phyloP scores from a whole-genome alignment of 768 basidiomycete genomes.

The Trametes cubensis region DNA sequence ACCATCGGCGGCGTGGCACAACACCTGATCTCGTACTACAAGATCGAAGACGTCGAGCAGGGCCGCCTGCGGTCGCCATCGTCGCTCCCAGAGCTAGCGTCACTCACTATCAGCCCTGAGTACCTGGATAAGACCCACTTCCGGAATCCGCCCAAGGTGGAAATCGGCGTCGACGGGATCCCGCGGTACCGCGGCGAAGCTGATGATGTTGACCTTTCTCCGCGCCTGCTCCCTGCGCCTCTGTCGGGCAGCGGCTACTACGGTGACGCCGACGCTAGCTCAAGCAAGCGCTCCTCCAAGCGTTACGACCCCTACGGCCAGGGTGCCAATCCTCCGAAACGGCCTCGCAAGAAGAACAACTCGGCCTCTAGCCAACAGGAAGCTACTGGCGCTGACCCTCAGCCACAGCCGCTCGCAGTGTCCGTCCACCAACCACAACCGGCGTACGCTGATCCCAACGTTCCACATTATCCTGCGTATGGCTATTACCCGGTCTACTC shows the following conservation, averaged over 20 bases:
- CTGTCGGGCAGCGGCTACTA: slow-evolving; percentile 28
- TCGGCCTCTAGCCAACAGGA: slow-evolving; percentile 25
- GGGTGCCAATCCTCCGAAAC: slow-evolving; percentile 24
- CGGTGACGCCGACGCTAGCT: slow-evolving; percentile 24
- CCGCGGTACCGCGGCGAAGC: slow-evolving; percentile 84
- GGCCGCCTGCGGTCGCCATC: slow-evolving; percentile 89
- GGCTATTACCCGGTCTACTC: slow-evolving; percentile 26
- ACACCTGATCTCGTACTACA: slow-evolving; percentile 95
- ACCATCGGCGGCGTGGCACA: slow-evolving; percentile 84
- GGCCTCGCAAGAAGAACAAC: slow-evolving; percentile 31
- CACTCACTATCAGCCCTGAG: slow-evolving; percentile 83
- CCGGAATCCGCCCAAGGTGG: slow-evolving; percentile 86
- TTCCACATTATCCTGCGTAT: slow-evolving; percentile 25
- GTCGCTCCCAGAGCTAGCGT: slow-evolving; percentile 82
- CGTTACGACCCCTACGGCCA: slow-evolving; percentile 37
- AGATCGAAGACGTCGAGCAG: slow-evolving; percentile 85
- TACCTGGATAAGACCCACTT: slow-evolving; percentile 92
- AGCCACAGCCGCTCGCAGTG: slow-evolving; percentile 11
- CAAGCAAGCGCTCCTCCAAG: slow-evolving; percentile 33
- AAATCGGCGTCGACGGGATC: slow-evolving; percentile 80
- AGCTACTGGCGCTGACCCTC: slow-evolving; percentile 22
- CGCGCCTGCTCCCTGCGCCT: slow-evolving; percentile 33
- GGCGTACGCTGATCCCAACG: slow-evolving; percentile 16
- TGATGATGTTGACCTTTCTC: slow-evolving; percentile 54
- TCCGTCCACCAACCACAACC: slow-evolving; percentile 22